Conservation (phyloP, 306 rosid species). For the Vachellia pachyceras region DNA sequence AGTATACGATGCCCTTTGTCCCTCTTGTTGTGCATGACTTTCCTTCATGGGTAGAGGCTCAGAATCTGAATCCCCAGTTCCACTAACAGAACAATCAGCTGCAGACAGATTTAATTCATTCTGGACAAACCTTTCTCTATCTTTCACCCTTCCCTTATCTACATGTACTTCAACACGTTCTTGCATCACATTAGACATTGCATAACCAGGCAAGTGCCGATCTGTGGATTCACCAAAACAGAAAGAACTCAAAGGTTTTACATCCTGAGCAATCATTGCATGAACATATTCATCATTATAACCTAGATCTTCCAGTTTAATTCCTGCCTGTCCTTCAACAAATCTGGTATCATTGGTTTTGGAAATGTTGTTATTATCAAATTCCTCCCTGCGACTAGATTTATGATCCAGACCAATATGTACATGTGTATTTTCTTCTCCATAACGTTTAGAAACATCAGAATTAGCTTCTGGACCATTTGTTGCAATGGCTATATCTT, state of each 20-base stretch:
- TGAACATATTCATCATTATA: conserved; percentile 7
- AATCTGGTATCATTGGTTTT: conserved; percentile 6
- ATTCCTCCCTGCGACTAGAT: conserved; percentile 12
- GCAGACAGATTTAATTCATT: conserved; percentile 33
- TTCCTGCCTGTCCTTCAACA: conserved; percentile 21
- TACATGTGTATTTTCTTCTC: conserved; percentile 10
- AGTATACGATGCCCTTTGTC: background rate
- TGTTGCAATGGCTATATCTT: conserved; percentile 9
- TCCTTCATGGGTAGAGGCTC: background rate
- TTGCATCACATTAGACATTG: conserved; percentile 29
- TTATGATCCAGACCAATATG: conserved; percentile 30
- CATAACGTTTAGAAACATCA: conserved; percentile 6
- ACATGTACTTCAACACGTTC: conserved; percentile 9
- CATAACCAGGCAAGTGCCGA: background rate
- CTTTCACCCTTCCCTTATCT: conserved; percentile 18
- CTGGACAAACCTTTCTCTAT: conserved; percentile 28
- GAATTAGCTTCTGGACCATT: conserved; percentile 18
- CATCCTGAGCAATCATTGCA: conserved; percentile 27
- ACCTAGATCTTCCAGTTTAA: conserved; percentile 32
- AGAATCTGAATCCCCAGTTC: conserved; percentile 39
- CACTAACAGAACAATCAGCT: conserved; percentile 39
- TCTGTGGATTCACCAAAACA: conserved; percentile 22
- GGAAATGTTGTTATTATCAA: background rate
- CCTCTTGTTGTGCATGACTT: background rate
- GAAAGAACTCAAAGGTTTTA: conserved; percentile 23